These are phyloP conservation scores for Kokia cookei DNA, from an alignment of 441 rosid genomes.

Conservation along the genomic window DNA sequence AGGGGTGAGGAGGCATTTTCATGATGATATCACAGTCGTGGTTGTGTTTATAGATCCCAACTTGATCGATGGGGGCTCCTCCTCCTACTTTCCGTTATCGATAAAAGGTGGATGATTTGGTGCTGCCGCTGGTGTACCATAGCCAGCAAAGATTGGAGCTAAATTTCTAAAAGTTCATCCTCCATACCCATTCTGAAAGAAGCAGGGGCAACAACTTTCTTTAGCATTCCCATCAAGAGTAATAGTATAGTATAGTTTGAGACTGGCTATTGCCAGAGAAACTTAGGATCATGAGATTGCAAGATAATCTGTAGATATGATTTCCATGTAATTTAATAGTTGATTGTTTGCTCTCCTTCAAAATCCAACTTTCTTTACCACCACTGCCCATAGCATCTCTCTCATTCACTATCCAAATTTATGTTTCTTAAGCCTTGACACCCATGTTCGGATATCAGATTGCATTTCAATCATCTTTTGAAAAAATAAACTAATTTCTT, in stretches of 20 bases:
- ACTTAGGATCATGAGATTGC: not conserved
- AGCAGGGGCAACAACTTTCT: not conserved
- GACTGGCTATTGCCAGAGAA: not conserved
- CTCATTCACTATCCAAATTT: not conserved
- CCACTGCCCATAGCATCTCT: not conserved
- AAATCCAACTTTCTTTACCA: not conserved
- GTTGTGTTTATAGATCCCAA: constrained; percentile 35
- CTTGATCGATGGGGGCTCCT: constrained; percentile 1
- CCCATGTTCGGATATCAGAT: not conserved
- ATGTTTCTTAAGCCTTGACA: not conserved
- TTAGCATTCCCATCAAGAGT: not conserved
- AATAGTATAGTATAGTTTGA: not conserved
- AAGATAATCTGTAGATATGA: not conserved
- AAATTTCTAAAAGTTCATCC: not conserved
- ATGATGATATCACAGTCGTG: constrained; percentile 45
- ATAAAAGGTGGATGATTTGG: not conserved
- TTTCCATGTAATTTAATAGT: not conserved
- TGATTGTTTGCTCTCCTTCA: not conserved
- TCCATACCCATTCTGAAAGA: not conserved
- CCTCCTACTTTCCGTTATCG: constrained; percentile 13
- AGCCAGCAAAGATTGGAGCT: not conserved
- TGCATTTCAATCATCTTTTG: not conserved
- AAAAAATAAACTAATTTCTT: not conserved
- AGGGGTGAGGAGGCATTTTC: constrained; percentile 66
- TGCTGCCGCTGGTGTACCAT: constrained; percentile 12